These are phyloP conservation scores for Oryza nivara DNA, from an alignment of 176 grass and related monocot genomes.

Conservation along the genomic window DNA sequence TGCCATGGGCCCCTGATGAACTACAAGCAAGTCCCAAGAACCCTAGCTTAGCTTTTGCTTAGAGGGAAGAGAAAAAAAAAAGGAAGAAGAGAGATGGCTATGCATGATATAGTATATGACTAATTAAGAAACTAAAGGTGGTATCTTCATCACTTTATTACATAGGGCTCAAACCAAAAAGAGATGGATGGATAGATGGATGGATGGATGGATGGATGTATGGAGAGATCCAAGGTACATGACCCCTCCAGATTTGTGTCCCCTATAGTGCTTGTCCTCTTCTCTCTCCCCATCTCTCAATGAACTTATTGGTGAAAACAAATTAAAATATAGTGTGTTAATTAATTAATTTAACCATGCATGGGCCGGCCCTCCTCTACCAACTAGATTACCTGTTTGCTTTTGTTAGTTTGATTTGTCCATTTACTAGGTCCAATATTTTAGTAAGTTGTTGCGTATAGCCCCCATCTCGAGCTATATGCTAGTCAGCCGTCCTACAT, in stretches of 20 bases:
- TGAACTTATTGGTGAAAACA: not conserved
- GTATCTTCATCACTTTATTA: not conserved
- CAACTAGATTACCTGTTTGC: conserved; percentile 52
- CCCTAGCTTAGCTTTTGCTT: conserved; percentile 16
- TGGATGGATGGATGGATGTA: conserved; percentile 19
- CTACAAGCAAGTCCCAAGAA: conserved; percentile 44
- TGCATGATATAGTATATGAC: not conserved
- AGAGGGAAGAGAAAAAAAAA: not conserved
- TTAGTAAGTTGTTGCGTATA: not conserved
- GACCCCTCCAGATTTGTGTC: conserved; percentile 61
- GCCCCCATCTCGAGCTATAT: conserved; percentile 4
- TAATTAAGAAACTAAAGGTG: not conserved
- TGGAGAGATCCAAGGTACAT: conserved; percentile 59
- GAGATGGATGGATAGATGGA: not conserved
- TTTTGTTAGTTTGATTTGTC: conserved; percentile 30
- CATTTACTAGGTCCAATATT: conserved; percentile 41
- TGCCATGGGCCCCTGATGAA: conserved; percentile 37
- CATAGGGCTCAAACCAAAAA: not conserved
- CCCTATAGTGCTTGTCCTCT: conserved; percentile 44
- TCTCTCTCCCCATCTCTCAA: not conserved
- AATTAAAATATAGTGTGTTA: not conserved
- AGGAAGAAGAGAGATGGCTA: not conserved
- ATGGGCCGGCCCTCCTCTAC: conserved; percentile 25
- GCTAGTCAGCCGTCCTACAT: conserved; percentile 28
- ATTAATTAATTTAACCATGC: not conserved